Evolutionary conservation across 2,329 filamentous ascomycete genomes (phyloP).

Genomic region (Pyrenochaeta sp.): DNA sequence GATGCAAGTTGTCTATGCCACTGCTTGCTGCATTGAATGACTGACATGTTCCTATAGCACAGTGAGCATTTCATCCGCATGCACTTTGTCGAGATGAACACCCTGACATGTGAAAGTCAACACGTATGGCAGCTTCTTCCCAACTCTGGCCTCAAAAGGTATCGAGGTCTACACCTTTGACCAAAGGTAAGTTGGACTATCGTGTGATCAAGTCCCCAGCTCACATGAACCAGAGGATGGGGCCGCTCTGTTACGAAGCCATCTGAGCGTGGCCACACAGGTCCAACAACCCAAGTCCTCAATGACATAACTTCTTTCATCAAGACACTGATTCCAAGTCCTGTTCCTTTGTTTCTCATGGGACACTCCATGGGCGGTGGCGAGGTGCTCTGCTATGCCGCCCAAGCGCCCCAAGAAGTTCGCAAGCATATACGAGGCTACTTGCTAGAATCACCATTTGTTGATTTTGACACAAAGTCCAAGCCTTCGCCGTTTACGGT

Average conservation of each 20-base stretch:
- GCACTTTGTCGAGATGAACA: background rate
- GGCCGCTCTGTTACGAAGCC: slow-evolving; percentile 73
- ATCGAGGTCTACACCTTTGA: slow-evolving; percentile 83
- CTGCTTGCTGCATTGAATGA: background rate
- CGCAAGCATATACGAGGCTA: slow-evolving; percentile 73
- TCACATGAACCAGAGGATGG: slow-evolving; percentile 71
- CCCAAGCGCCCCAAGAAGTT: slow-evolving; percentile 59
- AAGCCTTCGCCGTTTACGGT: slow-evolving; percentile 72
- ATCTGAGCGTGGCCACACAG: slow-evolving; percentile 74
- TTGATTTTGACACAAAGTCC: slow-evolving; percentile 73
- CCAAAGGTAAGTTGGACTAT: slow-evolving; percentile 61
- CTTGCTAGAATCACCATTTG: slow-evolving; percentile 79
- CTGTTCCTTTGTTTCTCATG: slow-evolving; percentile 78
- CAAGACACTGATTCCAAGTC: slow-evolving; percentile 62
- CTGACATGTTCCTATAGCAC: slow-evolving; percentile 10
- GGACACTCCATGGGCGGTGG: slow-evolving; percentile 93
- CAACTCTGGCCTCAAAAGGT: slow-evolving; percentile 71
- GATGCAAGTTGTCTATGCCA: slow-evolving; percentile 55
- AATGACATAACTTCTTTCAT: slow-evolving; percentile 82
- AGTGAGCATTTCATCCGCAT: slow-evolving; percentile 7
- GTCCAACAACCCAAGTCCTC: slow-evolving; percentile 76
- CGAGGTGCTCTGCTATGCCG: slow-evolving; percentile 71
- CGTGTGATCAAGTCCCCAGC: background rate
- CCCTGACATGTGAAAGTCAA: slow-evolving; percentile 60
- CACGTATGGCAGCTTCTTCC: slow-evolving; percentile 79